These are phyloP conservation scores for Debaryomyces nepalensis DNA, from an alignment of 1,139 yeast species.

Conservation along the genomic window DNA sequence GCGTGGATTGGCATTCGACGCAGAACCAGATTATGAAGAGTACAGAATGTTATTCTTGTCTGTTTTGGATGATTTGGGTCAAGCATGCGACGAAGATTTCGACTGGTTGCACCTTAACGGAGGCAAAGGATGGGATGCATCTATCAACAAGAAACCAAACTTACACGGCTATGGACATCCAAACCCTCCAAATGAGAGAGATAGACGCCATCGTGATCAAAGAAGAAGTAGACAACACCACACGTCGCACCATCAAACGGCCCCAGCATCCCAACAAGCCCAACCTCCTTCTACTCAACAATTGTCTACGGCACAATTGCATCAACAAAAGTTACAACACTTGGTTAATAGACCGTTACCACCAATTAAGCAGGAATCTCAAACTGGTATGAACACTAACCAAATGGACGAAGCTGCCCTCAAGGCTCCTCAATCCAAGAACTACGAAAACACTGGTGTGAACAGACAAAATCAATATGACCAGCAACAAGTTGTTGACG, in stretches of 20 bases:
- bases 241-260: conserved; percentile 30
- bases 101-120: conserved; percentile 95
- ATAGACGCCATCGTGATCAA: conserved; percentile 54
- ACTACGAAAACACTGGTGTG: conserved; percentile 25
- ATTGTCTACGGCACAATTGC: conserved; percentile 48
- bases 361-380: conserved; percentile 52
- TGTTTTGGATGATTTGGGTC: conserved; percentile 72
- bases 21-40: conserved; percentile 92
- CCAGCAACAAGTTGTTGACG: conserved; percentile 41
- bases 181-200: conserved; percentile 57
- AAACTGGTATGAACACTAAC: conserved; percentile 19
- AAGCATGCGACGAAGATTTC: conserved; percentile 80
- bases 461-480: conserved; percentile 42
- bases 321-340: conserved; percentile 56
- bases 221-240: conserved; percentile 47
- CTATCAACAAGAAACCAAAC: conserved; percentile 83
- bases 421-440: conserved; percentile 24
- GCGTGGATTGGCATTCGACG: conserved; percentile 84
- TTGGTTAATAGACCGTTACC: conserved; percentile 57
- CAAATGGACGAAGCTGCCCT: conserved; percentile 17
- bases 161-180: conserved; percentile 87
- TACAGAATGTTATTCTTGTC: conserved; percentile 76
- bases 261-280: conserved; percentile 26
- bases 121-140: conserved; percentile 90
- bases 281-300: conserved; percentile 26